Evolutionary conservation across 345 rosid genomes (phyloP).

Genomic region (Populus davidiana): DNA sequence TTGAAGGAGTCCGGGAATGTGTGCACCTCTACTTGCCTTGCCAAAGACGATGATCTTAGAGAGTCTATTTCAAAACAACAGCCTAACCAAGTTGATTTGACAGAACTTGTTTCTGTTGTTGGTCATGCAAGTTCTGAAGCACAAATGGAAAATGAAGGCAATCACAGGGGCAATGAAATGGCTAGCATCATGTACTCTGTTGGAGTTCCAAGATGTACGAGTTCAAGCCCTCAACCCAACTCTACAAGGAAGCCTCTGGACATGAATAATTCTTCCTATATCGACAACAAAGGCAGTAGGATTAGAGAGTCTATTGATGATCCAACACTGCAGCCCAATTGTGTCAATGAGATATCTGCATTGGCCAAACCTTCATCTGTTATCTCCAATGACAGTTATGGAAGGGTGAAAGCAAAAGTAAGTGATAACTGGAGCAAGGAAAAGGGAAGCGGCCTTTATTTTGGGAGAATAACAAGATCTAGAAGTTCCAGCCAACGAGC

Average conservation of each 20-base stretch:
- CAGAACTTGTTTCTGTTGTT: slow-evolving; percentile 23
- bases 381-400: slow-evolving; percentile 26
- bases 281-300: slow-evolving; percentile 15
- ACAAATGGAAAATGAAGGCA: slow-evolving; percentile 27
- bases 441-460: slow-evolving; percentile 18
- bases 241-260: slow-evolving; percentile 18
- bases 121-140: slow-evolving; percentile 24
- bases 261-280: slow-evolving; percentile 21
- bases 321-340: slow-evolving; percentile 7
- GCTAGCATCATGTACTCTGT: slow-evolving; percentile 24
- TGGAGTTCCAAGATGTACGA: slow-evolving; percentile 36
- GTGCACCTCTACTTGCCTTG: not conserved
- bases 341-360: slow-evolving; percentile 5
- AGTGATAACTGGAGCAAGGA: slow-evolving; percentile 21
- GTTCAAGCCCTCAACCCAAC: slow-evolving; percentile 23
- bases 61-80: slow-evolving; percentile 23
- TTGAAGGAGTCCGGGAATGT: slow-evolving; percentile 13
- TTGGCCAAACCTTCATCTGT: slow-evolving; percentile 21
- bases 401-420: slow-evolving; percentile 22
- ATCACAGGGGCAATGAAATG: slow-evolving; percentile 29
- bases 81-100: slow-evolving; percentile 26
- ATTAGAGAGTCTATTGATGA: slow-evolving; percentile 4
- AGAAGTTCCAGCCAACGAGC: slow-evolving; percentile 29
- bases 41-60: not conserved
- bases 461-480: slow-evolving; percentile 34